phyloP scores from a whole-genome alignment of 345 rosid species.

The Erodium maritimum region DNA sequence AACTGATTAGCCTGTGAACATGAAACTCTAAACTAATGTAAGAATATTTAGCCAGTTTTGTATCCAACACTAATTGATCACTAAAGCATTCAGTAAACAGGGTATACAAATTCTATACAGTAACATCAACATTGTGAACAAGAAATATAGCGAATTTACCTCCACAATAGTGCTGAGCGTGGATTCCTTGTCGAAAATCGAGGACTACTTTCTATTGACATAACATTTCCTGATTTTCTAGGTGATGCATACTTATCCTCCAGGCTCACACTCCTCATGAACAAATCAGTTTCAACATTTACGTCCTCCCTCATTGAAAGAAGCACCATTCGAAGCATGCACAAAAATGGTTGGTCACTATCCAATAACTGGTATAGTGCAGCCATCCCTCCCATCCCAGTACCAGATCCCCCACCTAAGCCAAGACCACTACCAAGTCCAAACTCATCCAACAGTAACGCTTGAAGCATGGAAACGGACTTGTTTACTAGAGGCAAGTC shows the following conservation, averaged over 20 bases:
- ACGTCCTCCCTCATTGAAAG: slow-evolving; percentile 97
- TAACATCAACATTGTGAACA: background rate
- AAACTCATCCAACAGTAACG: slow-evolving; percentile 83
- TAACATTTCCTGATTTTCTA: slow-evolving; percentile 29
- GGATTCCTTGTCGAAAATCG: slow-evolving; percentile 51
- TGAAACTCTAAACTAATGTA: no score
- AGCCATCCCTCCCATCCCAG: slow-evolving; percentile 99
- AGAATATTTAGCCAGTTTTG: no score
- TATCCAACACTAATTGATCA: no score
- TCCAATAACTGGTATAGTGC: slow-evolving; percentile 90
- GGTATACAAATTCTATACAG: background rate
- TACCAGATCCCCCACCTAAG: slow-evolving; percentile 98
- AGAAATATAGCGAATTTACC: slow-evolving; percentile 31
- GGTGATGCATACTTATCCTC: slow-evolving; percentile 48
- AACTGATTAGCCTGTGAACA: no score
- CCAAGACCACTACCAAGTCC: slow-evolving; percentile 99
- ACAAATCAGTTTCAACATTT: slow-evolving; percentile 58
- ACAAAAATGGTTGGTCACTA: slow-evolving; percentile 97
- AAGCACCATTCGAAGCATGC: slow-evolving; percentile 99
- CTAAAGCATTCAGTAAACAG: no score
- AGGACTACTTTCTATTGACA: slow-evolving; percentile 39
- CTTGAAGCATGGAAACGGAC: slow-evolving; percentile 95
- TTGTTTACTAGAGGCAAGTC: slow-evolving; percentile 89
- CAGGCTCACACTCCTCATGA: slow-evolving; percentile 45
- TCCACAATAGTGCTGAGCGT: slow-evolving; percentile 86